Conservation (phyloP, 1,139 yeast genomes). For the Magnusiomyces fungicola region DNA sequence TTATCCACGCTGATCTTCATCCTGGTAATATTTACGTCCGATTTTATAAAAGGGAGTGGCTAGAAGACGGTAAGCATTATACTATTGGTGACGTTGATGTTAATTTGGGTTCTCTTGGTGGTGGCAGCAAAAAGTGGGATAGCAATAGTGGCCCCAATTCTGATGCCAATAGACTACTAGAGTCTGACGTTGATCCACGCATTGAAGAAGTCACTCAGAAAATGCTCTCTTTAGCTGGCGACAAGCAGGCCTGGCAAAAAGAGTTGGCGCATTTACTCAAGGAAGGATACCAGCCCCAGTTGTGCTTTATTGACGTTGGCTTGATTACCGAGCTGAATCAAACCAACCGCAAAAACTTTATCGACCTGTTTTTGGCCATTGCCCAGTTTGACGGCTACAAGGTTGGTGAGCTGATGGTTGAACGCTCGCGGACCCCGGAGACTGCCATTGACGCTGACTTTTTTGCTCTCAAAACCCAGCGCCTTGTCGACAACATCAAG, state of each 20-base stretch:
- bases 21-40: slow-evolving; percentile 92
- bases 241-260: slow-evolving; percentile 43
- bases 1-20: slow-evolving; percentile 92
- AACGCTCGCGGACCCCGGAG: slow-evolving; percentile 88
- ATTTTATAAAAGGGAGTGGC: slow-evolving; percentile 41
- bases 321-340: slow-evolving; percentile 82
- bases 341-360: slow-evolving; percentile 70
- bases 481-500: slow-evolving; percentile 72
- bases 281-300: slow-evolving; percentile 72
- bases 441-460: slow-evolving; percentile 78
- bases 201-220: slow-evolving; percentile 21
- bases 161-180: too few species aligned
- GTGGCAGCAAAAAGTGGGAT: too few species aligned
- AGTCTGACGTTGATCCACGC: slow-evolving; percentile 14
- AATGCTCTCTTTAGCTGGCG: slow-evolving; percentile 34
- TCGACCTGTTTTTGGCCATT: slow-evolving; percentile 80
- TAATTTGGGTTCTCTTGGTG: too few species aligned
- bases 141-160: too few species aligned
- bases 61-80: neutral
- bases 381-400: slow-evolving; percentile 89
- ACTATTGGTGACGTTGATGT: neutral
- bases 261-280: slow-evolving; percentile 45
- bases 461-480: slow-evolving; percentile 81
- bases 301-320: slow-evolving; percentile 90
- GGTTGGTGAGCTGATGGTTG: slow-evolving; percentile 95